phyloP scores from a whole-genome alignment of 352 stramenopile genomes.

The Peronospora destructor region DNA sequence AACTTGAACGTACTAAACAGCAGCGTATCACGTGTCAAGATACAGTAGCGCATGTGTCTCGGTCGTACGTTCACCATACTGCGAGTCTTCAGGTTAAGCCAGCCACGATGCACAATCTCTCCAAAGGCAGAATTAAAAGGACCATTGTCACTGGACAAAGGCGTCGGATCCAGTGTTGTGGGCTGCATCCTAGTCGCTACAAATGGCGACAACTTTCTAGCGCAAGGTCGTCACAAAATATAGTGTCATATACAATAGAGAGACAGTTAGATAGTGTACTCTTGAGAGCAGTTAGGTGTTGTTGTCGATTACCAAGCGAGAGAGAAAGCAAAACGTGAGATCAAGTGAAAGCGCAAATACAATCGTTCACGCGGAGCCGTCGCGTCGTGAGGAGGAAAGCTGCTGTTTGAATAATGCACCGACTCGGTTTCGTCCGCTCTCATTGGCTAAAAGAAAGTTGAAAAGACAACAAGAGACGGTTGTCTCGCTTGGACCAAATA shows the following conservation, averaged over 20 bases:
- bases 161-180: slow-evolving; percentile 44
- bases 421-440: slow-evolving; percentile 6
- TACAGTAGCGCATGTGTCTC: slow-evolving; percentile 80
- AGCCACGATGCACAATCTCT: slow-evolving; percentile 70
- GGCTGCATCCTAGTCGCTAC: slow-evolving; percentile 21
- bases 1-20: slow-evolving; percentile 83
- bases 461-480: too few relatives aligned
- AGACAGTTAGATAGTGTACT: neutral
- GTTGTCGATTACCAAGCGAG: slow-evolving; percentile 4
- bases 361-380: slow-evolving; percentile 5
- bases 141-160: slow-evolving; percentile 44
- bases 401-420: slow-evolving; percentile 1
- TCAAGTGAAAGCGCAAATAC: neutral
- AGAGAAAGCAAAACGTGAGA: slow-evolving; percentile 4
- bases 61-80: slow-evolving; percentile 81
- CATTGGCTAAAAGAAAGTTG: slow-evolving; percentile 18
- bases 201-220: slow-evolving; percentile 16
- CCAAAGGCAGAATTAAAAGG: slow-evolving; percentile 50
- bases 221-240: neutral
- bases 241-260: slow-evolving; percentile 11
- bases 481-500: too few relatives aligned
- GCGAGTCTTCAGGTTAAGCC: slow-evolving; percentile 83
- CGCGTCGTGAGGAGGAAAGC: slow-evolving; percentile 6
- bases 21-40: slow-evolving; percentile 55
- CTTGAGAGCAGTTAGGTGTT: neutral